phyloP scores from a whole-genome alignment of 225 moss, liverwort and hornwort species.

The Anthoceros angustus region DNA sequence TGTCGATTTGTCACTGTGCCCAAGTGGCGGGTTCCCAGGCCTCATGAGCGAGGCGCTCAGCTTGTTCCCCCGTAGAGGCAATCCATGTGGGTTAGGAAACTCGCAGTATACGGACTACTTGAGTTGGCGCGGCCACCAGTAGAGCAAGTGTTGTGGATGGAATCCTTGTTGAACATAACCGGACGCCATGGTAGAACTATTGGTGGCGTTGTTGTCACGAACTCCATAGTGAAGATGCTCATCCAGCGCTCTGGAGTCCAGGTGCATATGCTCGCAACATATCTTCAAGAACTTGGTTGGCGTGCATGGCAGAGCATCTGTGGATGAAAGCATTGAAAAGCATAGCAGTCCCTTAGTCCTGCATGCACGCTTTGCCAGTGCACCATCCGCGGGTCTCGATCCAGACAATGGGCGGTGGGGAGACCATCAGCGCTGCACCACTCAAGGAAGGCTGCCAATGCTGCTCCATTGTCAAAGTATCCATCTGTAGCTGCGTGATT shows the following conservation, averaged over 20 bases:
- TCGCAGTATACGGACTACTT: too few relatives aligned
- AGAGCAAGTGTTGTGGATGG: too few relatives aligned
- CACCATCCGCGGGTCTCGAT: constrained; percentile 4
- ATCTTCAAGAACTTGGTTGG: neutral
- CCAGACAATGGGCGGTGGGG: constrained; percentile 3
- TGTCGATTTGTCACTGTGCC: too few relatives aligned
- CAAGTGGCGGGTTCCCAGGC: too few relatives aligned
- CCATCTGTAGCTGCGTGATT: neutral
- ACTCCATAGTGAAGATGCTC: neutral
- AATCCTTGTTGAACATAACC: too few relatives aligned
- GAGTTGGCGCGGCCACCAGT: too few relatives aligned
- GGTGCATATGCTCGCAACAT: neutral
- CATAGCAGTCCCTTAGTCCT: neutral
- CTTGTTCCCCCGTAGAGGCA: too few relatives aligned
- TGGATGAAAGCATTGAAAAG: neutral
- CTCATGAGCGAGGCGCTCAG: too few relatives aligned
- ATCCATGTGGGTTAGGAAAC: too few relatives aligned
- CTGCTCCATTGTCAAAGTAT: neutral
- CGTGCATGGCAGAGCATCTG: neutral
- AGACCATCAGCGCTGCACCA: neutral
- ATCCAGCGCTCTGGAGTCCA: neutral
- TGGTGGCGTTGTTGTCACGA: neutral
- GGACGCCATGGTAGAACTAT: neutral
- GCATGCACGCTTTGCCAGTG: neutral
- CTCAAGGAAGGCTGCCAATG: neutral